Evolutionary conservation across 2,329 filamentous ascomycete species (phyloP), one percentile per base, ranked within the genome.

Genomic region (Leptographium procerum): DNA sequence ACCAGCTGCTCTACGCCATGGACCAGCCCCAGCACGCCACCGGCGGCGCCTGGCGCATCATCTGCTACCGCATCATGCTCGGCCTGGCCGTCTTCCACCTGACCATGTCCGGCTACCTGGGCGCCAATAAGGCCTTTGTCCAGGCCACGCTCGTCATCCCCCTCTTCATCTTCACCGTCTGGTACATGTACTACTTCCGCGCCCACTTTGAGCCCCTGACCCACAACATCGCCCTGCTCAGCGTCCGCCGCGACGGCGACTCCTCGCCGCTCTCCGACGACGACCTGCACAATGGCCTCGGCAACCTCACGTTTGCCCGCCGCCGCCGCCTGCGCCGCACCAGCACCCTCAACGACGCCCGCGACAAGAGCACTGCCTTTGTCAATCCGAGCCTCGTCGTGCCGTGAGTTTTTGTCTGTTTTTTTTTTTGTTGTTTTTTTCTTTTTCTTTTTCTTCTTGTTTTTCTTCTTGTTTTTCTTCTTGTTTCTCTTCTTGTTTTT

Each of bases 1-100:
- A 99, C 72, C 95, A 99, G 75, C 78, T 99, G 5, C 79, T 99
- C 5, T 99, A 99, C 70, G 91, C 94, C 34, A 99, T 99, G 94
- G 91, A 97, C 66, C 92, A 97, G 69, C 88, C 90, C 19, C 90
- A 95, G 67, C 91, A 96, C 69, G 90, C 91, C 19, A 97, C 92
- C 0, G 95, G 95, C 24, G 85, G 87, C 61, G 91, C 91, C 5
- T 99, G 94, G 94, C 87, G 88, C 54, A 95, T 99, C 81, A 96
- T 99, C 62, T 96, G 91, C 72, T 90, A 94, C 68, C 88, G 94
- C 40, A 81, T 96, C 60, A 83, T 97, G 58, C 76, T 96, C 28
- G 94, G 94, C 1, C 74, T 96, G 11, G 74, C 95, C 3, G 83
- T 97, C 48, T 96, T 96, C 67, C 91, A 99, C 70, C 73, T 95